Conservation (phyloP, 176 grass and related monocot genomes). For the Triticum timopheevii region DNA sequence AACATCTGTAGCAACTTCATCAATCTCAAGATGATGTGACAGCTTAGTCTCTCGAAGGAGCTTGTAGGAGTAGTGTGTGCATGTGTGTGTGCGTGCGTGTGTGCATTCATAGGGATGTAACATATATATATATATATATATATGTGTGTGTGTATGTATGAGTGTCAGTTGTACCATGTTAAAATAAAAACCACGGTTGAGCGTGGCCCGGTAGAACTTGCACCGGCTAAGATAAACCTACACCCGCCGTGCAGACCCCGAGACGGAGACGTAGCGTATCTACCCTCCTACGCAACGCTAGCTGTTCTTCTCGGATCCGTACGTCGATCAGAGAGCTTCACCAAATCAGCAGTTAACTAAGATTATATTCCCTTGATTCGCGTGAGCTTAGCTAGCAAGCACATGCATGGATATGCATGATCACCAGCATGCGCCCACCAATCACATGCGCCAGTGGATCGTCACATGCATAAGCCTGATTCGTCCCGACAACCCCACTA, state of each 20-base stretch:
- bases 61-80: too few species aligned
- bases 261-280: not conserved
- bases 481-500: not conserved
- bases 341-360: not conserved
- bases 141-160: too few species aligned
- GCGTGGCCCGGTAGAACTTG: not conserved
- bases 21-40: too few species aligned
- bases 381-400: not conserved
- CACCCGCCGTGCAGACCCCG: too few species aligned
- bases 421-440: not conserved
- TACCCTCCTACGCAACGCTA: not conserved
- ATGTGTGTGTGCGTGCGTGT: too few species aligned
- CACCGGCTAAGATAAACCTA: not conserved
- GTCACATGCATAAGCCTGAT: not conserved
- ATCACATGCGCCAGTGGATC: not conserved
- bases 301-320: not conserved
- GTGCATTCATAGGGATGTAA: too few species aligned
- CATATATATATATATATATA: too few species aligned
- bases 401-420: constrained; percentile 6
- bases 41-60: too few species aligned
- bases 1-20: too few species aligned
- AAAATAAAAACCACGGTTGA: not conserved
- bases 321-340: not conserved
- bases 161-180: too few species aligned
- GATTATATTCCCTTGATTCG: not conserved